Conservation (phyloP, 352 stramenopile species). For the Phytophthora colocasiae region DNA sequence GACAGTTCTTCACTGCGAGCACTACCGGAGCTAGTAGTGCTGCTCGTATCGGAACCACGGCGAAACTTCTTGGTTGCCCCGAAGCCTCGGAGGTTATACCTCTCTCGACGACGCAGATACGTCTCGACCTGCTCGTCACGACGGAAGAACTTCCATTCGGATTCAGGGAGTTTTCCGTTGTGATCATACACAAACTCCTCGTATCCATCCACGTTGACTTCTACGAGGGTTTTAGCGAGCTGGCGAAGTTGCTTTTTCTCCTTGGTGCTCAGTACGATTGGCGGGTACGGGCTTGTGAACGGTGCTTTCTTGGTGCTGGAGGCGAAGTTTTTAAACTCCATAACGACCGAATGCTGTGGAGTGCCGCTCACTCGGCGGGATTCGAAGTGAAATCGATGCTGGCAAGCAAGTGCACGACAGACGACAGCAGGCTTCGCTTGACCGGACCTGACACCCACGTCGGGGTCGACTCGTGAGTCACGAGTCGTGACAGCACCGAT, state of each 20-base stretch:
- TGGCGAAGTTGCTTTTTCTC: slow-evolving; percentile 34
- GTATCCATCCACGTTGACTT: slow-evolving; percentile 34
- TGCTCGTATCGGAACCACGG: slow-evolving; percentile 22
- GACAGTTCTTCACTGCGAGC: slow-evolving; percentile 25
- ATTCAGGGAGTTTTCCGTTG: slow-evolving; percentile 26
- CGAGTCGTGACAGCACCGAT: not conserved
- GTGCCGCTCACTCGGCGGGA: slow-evolving; percentile 13
- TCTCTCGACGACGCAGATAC: slow-evolving; percentile 31
- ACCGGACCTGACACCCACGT: not conserved
- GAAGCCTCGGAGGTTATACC: slow-evolving; percentile 29
- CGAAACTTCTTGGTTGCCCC: slow-evolving; percentile 30
- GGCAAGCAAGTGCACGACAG: not conserved
- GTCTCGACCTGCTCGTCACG: slow-evolving; percentile 35
- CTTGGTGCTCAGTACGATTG: slow-evolving; percentile 22
- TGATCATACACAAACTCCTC: slow-evolving; percentile 33
- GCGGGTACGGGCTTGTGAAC: slow-evolving; percentile 34
- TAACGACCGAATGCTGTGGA: not conserved
- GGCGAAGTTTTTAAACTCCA: slow-evolving; percentile 36
- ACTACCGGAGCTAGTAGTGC: slow-evolving; percentile 17
- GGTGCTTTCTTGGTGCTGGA: slow-evolving; percentile 31
- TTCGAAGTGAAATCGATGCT: slow-evolving; percentile 17
- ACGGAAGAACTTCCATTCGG: slow-evolving; percentile 34
- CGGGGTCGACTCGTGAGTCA: slow-evolving; percentile 15
- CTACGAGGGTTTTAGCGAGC: slow-evolving; percentile 31
- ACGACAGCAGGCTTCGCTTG: slow-evolving; percentile 2